phyloP scores from a whole-genome alignment of 371 early-diverging fungal genomes.

The Circinella minor region DNA sequence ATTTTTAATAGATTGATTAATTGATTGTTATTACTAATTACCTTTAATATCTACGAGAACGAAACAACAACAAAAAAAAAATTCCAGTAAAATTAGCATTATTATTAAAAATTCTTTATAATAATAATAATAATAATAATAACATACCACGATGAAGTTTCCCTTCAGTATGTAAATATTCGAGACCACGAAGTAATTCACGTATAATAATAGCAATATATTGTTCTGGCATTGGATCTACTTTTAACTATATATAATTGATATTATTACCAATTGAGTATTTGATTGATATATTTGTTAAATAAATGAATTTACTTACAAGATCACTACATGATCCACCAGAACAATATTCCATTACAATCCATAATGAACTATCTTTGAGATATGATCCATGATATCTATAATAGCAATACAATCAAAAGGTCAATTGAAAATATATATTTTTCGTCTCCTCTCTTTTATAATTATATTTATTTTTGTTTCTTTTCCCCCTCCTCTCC shows the following conservation, averaged over 20 bases:
- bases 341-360: constrained; percentile 93
- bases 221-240: constrained; percentile 82
- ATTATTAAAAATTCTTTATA: not conserved
- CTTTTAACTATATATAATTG: constrained; percentile 33
- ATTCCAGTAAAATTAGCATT: not conserved
- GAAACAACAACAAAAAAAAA: not conserved
- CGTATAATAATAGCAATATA: constrained; percentile 92
- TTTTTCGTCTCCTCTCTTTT: too few species aligned
- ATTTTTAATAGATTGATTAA: not conserved
- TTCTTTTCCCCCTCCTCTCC: not conserved
- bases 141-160: constrained; percentile 90
- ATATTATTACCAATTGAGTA: not conserved
- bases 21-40: constrained; percentile 11
- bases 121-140: not conserved
- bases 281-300: too few species aligned
- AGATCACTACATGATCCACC: constrained; percentile 93
- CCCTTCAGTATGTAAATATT: constrained; percentile 92
- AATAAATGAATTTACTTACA: constrained; percentile 40
- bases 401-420: not conserved
- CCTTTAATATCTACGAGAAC: constrained; percentile 74
- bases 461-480: too few species aligned
- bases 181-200: constrained; percentile 90
- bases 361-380: constrained; percentile 88
- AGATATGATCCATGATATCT: constrained; percentile 84
- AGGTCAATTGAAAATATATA: too few species aligned